Evolutionary conservation across 768 basidiomycete species (phyloP).

Genomic region (Trametes punicea): DNA sequence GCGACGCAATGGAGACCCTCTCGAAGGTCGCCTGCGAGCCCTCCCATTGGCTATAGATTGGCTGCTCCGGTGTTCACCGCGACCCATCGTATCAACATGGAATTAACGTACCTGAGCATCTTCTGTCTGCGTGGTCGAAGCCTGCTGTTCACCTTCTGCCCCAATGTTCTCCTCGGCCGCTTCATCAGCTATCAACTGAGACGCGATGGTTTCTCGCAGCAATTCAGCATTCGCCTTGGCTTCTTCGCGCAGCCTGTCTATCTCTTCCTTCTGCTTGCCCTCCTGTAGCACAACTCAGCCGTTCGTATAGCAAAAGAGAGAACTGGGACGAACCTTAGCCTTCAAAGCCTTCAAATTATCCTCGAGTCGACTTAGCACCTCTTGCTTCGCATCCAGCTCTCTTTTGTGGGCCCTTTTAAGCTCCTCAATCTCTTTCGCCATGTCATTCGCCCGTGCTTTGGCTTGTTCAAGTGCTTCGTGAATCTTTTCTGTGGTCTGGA

Average conservation of each 20-base stretch:
- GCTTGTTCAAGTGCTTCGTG: neutral
- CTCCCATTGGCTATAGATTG: neutral
- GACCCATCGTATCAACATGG: neutral
- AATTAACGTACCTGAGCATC: neutral
- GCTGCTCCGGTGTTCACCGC: neutral
- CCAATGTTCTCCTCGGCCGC: no score
- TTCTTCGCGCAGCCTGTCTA: slow-evolving; percentile 2
- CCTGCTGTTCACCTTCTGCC: no score
- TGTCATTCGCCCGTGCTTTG: neutral
- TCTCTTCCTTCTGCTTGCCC: slow-evolving; percentile 4
- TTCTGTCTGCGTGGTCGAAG: no score
- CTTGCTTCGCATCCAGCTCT: neutral
- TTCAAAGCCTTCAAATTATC: neutral
- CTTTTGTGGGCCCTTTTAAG: neutral
- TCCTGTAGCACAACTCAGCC: neutral
- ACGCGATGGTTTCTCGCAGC: neutral
- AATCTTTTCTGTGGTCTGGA: neutral
- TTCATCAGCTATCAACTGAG: no score
- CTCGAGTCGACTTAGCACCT: neutral
- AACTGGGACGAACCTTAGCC: neutral
- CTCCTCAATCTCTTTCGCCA: neutral
- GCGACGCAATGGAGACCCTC: neutral
- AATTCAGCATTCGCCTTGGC: neutral
- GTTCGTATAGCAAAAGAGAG: no score
- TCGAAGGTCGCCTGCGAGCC: slow-evolving; percentile 4